A percentile compares a stretch with the other conserved stretches of the same genome.
Conservation (phyloP, 75 land plant genomes). For the Pinus taeda region DNA sequence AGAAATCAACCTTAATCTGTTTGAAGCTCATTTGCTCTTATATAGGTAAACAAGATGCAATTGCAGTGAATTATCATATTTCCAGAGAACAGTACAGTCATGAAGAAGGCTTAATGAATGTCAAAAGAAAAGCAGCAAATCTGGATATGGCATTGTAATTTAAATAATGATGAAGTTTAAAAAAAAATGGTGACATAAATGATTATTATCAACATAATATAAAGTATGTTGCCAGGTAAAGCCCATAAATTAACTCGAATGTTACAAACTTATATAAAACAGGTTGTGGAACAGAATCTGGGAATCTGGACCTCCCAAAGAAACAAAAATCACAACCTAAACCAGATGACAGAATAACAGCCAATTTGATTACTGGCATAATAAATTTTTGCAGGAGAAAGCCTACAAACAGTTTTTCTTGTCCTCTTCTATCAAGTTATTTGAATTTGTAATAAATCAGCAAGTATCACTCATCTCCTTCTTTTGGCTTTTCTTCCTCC, state of each 20-base stretch:
- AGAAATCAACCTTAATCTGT: background rate
- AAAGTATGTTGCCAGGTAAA: background rate
- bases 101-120: background rate
- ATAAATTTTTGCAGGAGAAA: background rate
- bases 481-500: constrained; percentile 5
- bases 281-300: background rate
- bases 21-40: background rate
- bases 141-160: background rate
- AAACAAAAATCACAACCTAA: background rate
- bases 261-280: background rate
- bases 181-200: background rate
- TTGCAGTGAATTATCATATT: background rate
- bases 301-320: background rate
- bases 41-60: background rate
- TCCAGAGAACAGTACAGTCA: background rate
- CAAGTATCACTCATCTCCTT: background rate
- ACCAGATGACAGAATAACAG: background rate
- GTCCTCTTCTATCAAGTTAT: background rate
- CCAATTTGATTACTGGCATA: background rate
- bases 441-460: background rate
- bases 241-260: background rate
- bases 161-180: background rate
- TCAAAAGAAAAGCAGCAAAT: background rate
- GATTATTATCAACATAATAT: background rate
- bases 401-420: background rate